Evolutionary conservation across 2,329 filamentous ascomycete genomes (phyloP), one percentile per base, ranked within the genome.

Genomic region (Trichoderma sp.): DNA sequence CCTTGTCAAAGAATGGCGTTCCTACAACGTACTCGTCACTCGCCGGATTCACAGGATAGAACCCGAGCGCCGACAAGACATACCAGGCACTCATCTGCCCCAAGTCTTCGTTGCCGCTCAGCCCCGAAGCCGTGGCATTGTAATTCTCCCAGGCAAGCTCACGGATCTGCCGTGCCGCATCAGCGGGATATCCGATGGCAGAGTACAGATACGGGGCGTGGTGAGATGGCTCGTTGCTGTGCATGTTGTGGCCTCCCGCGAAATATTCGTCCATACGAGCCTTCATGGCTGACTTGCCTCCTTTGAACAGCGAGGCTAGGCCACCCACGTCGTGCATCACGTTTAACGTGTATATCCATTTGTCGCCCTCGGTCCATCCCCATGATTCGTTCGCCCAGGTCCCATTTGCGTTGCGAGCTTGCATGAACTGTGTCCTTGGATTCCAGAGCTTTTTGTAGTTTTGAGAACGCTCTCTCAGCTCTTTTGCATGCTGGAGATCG

Each of bases 21-120:
- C 80, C 81, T 15, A 83, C 74, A 5, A 83, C 72, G 70, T 84
- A 84, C 68, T 82, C 78, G 42, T 82, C 80, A 6, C 77, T 75
- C 1, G 81, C 80, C 0, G 82, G 77, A 67, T 83, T 81, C 45
- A 83, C 75, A 0, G 82, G 82, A 68, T 83, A 84, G 71, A 84
- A 83, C 0, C 81, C 82, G 10, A 84, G 70, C 5, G 81, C 80
- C 0, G 80, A 82, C 65, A 84, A 82, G 5, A 83, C 73, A 63
- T 83, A 83, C 81, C 81, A 84, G 0, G 81, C 80, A 68, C 81
- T 83, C 81, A 83, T 84, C 74, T 84, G 82, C 2, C 82, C 82
- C 4, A 84, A 73, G 70, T 84, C 81, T 69, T 84, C 82, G 68
- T 84, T 84, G 1, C 82, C 82, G 37, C 79, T 79, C 0, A 84